Percentiles rank a stretch among this genome's conserved stretches.
Conservation (phyloP, 106 monocot genomes). For the Gastrodia elata region DNA sequence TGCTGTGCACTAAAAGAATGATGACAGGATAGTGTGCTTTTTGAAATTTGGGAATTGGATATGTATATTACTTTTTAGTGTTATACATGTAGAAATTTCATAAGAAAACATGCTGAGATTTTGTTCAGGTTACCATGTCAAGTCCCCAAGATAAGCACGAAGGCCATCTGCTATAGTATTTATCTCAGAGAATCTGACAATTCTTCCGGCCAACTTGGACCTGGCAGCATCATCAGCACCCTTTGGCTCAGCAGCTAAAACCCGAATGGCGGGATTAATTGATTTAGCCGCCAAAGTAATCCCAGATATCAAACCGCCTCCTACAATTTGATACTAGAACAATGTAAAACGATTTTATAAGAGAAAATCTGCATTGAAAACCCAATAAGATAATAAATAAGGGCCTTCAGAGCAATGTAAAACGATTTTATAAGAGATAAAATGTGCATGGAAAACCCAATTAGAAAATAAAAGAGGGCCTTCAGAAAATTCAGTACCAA, state of each 20-base stretch:
- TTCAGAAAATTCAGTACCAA: slow-evolving; percentile 18
- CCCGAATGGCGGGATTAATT: slow-evolving; percentile 66
- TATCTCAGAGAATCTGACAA: slow-evolving; percentile 43
- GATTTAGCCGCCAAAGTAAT: slow-evolving; percentile 81
- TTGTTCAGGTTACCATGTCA: slow-evolving; percentile 56
- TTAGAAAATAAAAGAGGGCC: background rate
- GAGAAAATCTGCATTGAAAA: background rate
- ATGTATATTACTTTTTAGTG: too few species aligned
- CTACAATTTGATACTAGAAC: slow-evolving; percentile 18
- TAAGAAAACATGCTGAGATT: background rate
- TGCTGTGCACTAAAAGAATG: too few species aligned
- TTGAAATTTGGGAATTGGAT: too few species aligned
- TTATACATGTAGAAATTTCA: too few species aligned
- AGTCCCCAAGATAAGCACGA: slow-evolving; percentile 80
- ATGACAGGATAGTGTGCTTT: too few species aligned
- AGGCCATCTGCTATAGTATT: slow-evolving; percentile 96
- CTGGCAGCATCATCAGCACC: slow-evolving; percentile 90
- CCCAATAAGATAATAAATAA: background rate
- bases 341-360: background rate
- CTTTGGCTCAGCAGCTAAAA: slow-evolving; percentile 84
- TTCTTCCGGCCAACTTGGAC: slow-evolving; percentile 67
- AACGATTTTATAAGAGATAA: background rate
- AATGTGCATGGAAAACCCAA: background rate
- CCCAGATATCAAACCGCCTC: slow-evolving; percentile 92
- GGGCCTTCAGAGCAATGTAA: background rate